Percentiles rank a stretch among this genome's conserved stretches.
Evolutionary conservation across 257 asterid genomes (phyloP).

Genomic region (Vinca minor): DNA sequence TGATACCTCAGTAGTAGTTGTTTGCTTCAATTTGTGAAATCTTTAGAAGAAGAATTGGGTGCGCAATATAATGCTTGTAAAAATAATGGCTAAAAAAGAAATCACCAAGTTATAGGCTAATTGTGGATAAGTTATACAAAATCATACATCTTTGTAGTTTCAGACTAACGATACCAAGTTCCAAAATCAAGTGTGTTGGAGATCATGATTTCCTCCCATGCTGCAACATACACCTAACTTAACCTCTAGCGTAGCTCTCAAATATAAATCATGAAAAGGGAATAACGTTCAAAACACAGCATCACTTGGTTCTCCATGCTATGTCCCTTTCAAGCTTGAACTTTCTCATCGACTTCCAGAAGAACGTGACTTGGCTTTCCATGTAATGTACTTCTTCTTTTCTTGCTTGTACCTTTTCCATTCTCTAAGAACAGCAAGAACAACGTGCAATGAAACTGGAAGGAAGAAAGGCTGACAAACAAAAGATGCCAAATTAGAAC

Average conservation of each 20-base stretch:
- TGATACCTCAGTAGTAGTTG: too few relatives aligned
- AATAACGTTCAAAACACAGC: background rate
- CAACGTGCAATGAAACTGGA: slow-evolving; percentile 80
- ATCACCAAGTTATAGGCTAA: too few relatives aligned
- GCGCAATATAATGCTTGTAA: too few relatives aligned
- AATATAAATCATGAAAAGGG: too few relatives aligned
- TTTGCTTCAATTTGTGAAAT: too few relatives aligned
- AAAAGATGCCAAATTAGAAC: slow-evolving; percentile 5
- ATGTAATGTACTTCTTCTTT: slow-evolving; percentile 41
- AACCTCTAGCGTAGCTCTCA: background rate
- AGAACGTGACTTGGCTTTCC: slow-evolving; percentile 37
- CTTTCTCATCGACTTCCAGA: background rate
- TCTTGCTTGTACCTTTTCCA: slow-evolving; percentile 72
- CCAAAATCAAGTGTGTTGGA: too few relatives aligned
- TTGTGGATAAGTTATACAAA: background rate
- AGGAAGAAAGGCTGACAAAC: slow-evolving; percentile 57
- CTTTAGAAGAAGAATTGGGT: too few relatives aligned
- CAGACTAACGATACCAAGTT: too few relatives aligned
- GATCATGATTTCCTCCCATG: background rate
- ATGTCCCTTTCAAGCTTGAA: background rate
- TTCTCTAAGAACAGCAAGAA: slow-evolving; percentile 86
- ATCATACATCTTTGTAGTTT: background rate
- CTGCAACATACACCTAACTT: background rate
- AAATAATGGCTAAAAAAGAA: too few relatives aligned
- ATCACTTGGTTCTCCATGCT: background rate